Conservation (phyloP, 495 filamentous ascomycete species). For the Schizothecium vesticola region DNA sequence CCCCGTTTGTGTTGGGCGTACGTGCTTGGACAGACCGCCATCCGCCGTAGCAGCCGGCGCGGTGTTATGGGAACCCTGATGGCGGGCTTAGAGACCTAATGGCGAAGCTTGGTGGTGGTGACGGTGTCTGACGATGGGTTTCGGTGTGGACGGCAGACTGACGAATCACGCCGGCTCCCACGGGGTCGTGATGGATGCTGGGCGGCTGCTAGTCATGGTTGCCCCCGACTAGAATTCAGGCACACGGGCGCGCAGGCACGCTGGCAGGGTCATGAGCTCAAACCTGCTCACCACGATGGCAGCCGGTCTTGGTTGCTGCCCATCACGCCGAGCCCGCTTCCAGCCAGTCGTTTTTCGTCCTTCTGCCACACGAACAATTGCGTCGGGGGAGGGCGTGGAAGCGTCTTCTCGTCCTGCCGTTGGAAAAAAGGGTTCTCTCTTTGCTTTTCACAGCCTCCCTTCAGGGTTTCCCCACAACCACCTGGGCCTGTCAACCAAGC, state of each 20-base stretch:
- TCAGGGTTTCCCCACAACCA: not conserved
- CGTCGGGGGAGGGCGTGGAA: not conserved
- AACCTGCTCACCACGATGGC: not conserved
- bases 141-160: not conserved
- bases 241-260: constrained; percentile 10
- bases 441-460: not conserved
- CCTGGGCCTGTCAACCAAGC: not conserved
- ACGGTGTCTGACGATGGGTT: constrained; percentile 9
- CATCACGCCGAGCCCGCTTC: constrained; percentile 16
- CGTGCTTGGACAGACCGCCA: not conserved
- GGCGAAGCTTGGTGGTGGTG: not conserved
- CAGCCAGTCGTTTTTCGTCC: constrained; percentile 7
- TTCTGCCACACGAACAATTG: not conserved
- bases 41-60: not conserved
- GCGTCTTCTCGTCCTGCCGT: not conserved
- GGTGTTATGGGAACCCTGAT: not conserved
- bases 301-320: not conserved
- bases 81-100: no score
- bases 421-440: not conserved
- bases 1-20: constrained; percentile 1
- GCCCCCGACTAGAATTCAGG: constrained; percentile 5
- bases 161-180: constrained; percentile 12
- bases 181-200: not conserved
- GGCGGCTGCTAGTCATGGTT: constrained; percentile 1
- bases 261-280: constrained; percentile 15